A percentile compares a stretch with the other conserved stretches of the same genome.
Conservation (phyloP, 192 early-diverging fungal genomes). For the Gaertneriomyces sp. region DNA sequence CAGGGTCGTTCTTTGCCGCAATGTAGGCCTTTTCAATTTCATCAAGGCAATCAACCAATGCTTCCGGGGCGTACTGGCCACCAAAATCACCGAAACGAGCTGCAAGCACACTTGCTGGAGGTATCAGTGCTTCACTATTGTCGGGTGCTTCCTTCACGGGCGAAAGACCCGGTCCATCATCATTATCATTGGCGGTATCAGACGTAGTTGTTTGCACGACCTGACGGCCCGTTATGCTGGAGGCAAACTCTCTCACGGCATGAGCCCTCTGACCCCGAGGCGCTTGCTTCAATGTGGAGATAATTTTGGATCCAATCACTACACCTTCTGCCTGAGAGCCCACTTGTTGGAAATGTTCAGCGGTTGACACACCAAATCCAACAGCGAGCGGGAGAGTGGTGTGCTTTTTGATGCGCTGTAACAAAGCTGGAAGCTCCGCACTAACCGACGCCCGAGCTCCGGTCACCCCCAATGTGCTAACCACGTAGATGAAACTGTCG, state of each 20-base stretch:
- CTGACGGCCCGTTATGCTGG: constrained; percentile 49
- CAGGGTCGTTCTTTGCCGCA: constrained; percentile 75
- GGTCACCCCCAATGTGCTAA: constrained; percentile 91
- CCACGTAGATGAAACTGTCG: constrained; percentile 94
- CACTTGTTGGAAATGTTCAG: constrained; percentile 85
- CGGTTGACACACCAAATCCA: constrained; percentile 91
- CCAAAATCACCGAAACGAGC: constrained; percentile 92
- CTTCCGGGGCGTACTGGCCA: constrained; percentile 96
- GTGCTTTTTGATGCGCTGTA: constrained; percentile 75
- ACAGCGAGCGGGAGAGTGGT: constrained; percentile 87
- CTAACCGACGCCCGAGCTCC: constrained; percentile 72
- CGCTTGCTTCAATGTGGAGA: constrained; percentile 70
- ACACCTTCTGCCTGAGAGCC: constrained; percentile 88
- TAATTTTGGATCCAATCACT: constrained; percentile 90
- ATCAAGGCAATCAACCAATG: constrained; percentile 90
- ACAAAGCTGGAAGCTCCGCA: constrained; percentile 63
- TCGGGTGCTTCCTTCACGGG: constrained; percentile 13
- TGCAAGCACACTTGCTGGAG: constrained; percentile 37
- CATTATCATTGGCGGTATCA: too few relatives aligned
- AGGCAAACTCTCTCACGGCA: constrained; percentile 50
- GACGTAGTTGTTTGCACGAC: constrained; percentile 11
- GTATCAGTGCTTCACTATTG: not conserved
- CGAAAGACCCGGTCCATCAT: too few relatives aligned
- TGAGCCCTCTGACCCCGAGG: constrained; percentile 38
- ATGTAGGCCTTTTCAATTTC: constrained; percentile 86